Conservation (phyloP, 805 yeast genomes). For the Lipomyces sp. region DNA sequence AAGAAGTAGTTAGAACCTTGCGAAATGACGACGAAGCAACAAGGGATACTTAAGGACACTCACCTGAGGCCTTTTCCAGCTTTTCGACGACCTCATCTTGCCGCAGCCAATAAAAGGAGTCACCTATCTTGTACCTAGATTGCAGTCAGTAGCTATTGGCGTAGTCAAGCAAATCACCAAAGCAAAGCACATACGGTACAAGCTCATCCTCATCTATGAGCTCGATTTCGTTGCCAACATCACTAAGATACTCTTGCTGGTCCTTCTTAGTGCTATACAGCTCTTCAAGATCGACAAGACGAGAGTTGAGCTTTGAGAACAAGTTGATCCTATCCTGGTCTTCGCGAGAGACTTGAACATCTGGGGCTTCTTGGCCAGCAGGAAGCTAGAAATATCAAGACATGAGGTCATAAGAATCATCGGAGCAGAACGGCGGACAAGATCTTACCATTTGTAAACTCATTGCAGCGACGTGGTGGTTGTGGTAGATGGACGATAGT, state of each 20-base stretch:
- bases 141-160: background rate
- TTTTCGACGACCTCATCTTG: slow-evolving; percentile 64
- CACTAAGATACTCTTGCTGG: slow-evolving; percentile 87
- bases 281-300: slow-evolving; percentile 56
- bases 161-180: background rate
- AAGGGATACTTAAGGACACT: background rate
- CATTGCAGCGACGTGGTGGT: background rate
- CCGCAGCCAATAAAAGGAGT: slow-evolving; percentile 63
- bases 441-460: slow-evolving; percentile 21
- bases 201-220: slow-evolving; percentile 60
- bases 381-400: slow-evolving; percentile 14
- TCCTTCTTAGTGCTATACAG: slow-evolving; percentile 50
- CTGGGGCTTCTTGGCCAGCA: slow-evolving; percentile 26
- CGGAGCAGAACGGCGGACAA: background rate
- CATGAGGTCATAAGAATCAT: background rate
- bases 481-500: background rate
- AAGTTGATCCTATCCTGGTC: slow-evolving; percentile 89
- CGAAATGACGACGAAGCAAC: background rate
- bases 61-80: slow-evolving; percentile 58
- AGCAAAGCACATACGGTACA: slow-evolving; percentile 31
- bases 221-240: slow-evolving; percentile 79
- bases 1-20: background rate
- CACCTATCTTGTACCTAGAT: slow-evolving; percentile 70
- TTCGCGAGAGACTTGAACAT: slow-evolving; percentile 62
- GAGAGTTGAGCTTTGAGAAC: slow-evolving; percentile 76